These are phyloP conservation scores for Carallia brachiata DNA, from an alignment of 345 rosid genomes.

Conservation along the genomic window DNA sequence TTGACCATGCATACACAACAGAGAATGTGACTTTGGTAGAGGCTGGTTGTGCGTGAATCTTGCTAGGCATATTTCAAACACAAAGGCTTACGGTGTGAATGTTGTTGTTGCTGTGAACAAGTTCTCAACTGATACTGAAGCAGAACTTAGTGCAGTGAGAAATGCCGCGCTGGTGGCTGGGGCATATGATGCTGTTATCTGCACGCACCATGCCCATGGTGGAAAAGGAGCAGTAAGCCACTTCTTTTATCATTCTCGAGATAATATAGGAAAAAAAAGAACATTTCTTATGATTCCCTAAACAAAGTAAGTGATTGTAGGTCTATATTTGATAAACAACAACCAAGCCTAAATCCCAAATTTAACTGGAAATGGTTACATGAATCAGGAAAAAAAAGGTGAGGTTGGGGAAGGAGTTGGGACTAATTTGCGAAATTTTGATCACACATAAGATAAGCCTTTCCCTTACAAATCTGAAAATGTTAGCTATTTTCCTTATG, in stretches of 20 bases:
- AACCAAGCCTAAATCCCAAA: too few relatives aligned
- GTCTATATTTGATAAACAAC: too few relatives aligned
- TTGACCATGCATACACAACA: slow-evolving; percentile 75
- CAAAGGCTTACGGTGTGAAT: slow-evolving; percentile 82
- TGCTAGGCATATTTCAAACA: slow-evolving; percentile 85
- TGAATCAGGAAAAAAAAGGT: too few relatives aligned
- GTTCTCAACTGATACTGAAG: slow-evolving; percentile 87
- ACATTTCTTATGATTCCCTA: background rate
- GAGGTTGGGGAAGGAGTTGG: too few relatives aligned
- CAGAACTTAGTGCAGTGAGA: slow-evolving; percentile 85
- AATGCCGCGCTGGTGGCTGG: slow-evolving; percentile 81
- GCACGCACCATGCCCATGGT: slow-evolving; percentile 96
- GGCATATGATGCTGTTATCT: slow-evolving; percentile 87
- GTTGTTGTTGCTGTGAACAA: slow-evolving; percentile 95
- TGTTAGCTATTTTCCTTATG: too few relatives aligned
- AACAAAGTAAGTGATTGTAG: too few relatives aligned
- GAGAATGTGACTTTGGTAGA: slow-evolving; percentile 90
- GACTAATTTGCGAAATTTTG: too few relatives aligned
- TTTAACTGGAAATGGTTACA: too few relatives aligned
- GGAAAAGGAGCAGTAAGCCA: slow-evolving; percentile 92
- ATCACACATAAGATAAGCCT: too few relatives aligned
- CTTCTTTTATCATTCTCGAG: background rate
- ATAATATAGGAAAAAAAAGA: background rate
- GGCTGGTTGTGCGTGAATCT: slow-evolving; percentile 94
- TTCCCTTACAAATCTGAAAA: too few relatives aligned